Base-by-base conservation (phyloP, 208 protist species). In the Zelonia costaricensis region DNA sequence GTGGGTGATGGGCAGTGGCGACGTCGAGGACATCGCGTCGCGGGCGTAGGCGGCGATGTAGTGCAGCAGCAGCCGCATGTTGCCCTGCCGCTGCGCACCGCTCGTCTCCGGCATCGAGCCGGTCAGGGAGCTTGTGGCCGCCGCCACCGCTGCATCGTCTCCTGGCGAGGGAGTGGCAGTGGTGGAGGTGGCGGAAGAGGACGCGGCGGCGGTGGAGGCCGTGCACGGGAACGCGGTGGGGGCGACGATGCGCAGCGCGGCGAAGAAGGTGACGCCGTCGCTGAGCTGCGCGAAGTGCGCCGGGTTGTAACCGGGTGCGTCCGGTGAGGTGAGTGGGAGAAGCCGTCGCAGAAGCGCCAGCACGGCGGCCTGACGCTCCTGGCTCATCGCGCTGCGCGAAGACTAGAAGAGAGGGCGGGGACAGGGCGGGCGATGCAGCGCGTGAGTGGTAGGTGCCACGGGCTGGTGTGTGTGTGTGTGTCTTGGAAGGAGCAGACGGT, bases 21-120 rank as follows among this genome's bases (percentile, higher is more conserved):
- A 59, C 3, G 71, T 43, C 0, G 76, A 58, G 20, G 39, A 51
- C 48, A 88, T 67, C 8, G 40, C n/a, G 20, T 72, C 60, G 38
- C 73, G 67, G 12, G 73, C 74, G 59, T 84, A 84, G 20, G 76
- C 64, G 18, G 67, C 58, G 55, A 89, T 67, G 40, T 72, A 53
- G 13, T 53, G 71, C 45, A 89, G 20, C 23, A 89, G 69, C 3
- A 73, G 36, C 0, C 52, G 52, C 25, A 89, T 35, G 42, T 89
- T 89, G 20, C 51, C 73, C 52, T 80, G 45, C 35, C 78, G 75
- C 43, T 71, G 39, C 57, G 31, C 28, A 35, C 9, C 35, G 28
- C 73, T 42, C 5, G 28, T 27, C 36, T 56, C 69, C 12, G 46
- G 59, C 15, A 20, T 20, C 22, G 30, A 16, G 15, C 36, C 39